Base-by-base conservation (phyloP, 805 yeast species). In the Candida ortonii region DNA sequence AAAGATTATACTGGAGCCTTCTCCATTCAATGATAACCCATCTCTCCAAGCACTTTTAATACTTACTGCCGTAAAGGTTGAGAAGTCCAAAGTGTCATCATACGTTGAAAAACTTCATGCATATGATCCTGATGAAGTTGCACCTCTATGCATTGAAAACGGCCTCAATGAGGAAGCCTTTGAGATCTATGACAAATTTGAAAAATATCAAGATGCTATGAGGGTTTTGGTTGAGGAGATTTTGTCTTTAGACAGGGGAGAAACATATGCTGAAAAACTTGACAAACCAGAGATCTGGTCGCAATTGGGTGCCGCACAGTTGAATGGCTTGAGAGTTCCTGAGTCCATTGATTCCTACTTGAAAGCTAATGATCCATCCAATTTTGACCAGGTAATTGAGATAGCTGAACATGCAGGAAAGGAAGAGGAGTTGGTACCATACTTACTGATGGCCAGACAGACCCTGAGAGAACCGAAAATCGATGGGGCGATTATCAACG, bases 321-420 rank as follows among this genome's bases (percentile, higher is more conserved):
- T 93, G 55, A 86, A 87, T 52, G 98, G 97, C 33, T 72, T 89
- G 55, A 78, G 97, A 52, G 78, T 93, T 41, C 80, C 87, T 31
- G 97, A 90, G 53, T 87, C 97, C 20, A 84, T 93, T 53, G 80
- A 79, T 36, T 88, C 97, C 6, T 93, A 93, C 59, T 84, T 89
- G 53, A 84, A 78, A 53, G 96, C 97, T 25, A 78, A 83, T 53
- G 95, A 90, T 60, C 93, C 97, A 39, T 75, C 84, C 34, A 87
- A 93, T 68, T 93, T 71, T 56, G 86, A 79, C 38, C 87, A 84
- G 52, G 96, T 90, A 28, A 90, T 93, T 63, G 97, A 93, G 52
- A 84, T 88, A 51, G 78, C 97, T 30, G 94, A 89, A 57, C 94
- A 85, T 53, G 95, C 96, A 22, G 97, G 96, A 46, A 90, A 89